These are phyloP conservation scores for Tetradesmus obliquus DNA, from an alignment of 139 green algal genomes.

Conservation along the genomic window DNA sequence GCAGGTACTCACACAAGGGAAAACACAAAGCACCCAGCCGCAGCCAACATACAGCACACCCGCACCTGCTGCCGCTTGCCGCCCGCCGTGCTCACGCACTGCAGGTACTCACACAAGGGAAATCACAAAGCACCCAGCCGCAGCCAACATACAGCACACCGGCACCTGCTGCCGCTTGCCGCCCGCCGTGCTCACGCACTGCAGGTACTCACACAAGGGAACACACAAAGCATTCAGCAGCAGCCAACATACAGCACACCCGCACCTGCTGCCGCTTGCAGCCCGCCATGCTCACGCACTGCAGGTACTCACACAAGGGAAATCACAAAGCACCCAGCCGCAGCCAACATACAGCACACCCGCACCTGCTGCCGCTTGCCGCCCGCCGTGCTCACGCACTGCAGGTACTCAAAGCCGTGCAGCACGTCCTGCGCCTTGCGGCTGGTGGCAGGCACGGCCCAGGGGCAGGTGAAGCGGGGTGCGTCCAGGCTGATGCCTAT, in stretches of 20 bases:
- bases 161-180: neutral
- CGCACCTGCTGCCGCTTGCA: conserved; percentile 2
- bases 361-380: conserved; percentile 24
- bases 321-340: neutral
- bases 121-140: neutral
- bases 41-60: neutral
- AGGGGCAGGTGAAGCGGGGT: neutral
- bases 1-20: neutral
- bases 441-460: neutral
- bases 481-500: conserved; percentile 29
- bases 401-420: conserved; percentile 20
- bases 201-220: neutral
- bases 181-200: neutral
- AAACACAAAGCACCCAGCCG: neutral
- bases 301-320: neutral
- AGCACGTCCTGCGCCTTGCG: neutral
- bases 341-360: neutral
- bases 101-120: neutral
- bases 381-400: neutral
- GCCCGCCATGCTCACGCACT: neutral
- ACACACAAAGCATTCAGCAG: neutral
- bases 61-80: neutral
- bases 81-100: neutral
- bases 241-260: neutral
- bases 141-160: neutral